A percentile compares a stretch with the other conserved stretches of the same genome.
Evolutionary conservation across 805 yeast species (phyloP).

Genomic region (Kodamaea sagamina): DNA sequence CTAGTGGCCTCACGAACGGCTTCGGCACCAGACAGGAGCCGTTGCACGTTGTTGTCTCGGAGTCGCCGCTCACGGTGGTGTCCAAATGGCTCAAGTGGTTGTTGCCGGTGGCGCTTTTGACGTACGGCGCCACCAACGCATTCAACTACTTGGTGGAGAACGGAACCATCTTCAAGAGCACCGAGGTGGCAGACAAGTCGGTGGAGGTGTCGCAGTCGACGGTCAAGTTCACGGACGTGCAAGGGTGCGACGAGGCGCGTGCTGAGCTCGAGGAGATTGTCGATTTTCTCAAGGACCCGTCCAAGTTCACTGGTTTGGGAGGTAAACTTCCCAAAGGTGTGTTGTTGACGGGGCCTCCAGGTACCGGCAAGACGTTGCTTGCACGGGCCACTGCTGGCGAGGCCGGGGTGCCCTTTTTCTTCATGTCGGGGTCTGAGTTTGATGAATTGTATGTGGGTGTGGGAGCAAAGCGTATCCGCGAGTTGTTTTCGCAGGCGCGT

Average conservation of each 20-base stretch:
- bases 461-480: constrained; percentile 97
- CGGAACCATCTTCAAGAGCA: constrained; percentile 73
- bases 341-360: constrained; percentile 95
- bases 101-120: constrained; percentile 73
- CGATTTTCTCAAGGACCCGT: constrained; percentile 95
- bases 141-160: constrained; percentile 80
- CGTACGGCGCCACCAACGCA: constrained; percentile 80
- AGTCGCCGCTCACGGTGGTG: constrained; percentile 72
- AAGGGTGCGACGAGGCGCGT: constrained; percentile 98
- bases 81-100: constrained; percentile 90
- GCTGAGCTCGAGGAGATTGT: constrained; percentile 97
- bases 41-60: constrained; percentile 89
- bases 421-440: constrained; percentile 98
- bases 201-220: constrained; percentile 83
- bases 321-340: constrained; percentile 98
- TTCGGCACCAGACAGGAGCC: constrained; percentile 78
- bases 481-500: constrained; percentile 88
- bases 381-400: constrained; percentile 99
- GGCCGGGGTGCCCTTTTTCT: constrained; percentile 97
- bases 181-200: constrained; percentile 73
- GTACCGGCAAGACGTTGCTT: constrained; percentile 95
- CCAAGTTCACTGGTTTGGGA: constrained; percentile 93
- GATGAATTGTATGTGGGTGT: constrained; percentile 98
- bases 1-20: constrained; percentile 27
- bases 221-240: constrained; percentile 88